These are phyloP conservation scores for Lepiota subincarnata DNA, from an alignment of 768 basidiomycete genomes.

Conservation along the genomic window DNA sequence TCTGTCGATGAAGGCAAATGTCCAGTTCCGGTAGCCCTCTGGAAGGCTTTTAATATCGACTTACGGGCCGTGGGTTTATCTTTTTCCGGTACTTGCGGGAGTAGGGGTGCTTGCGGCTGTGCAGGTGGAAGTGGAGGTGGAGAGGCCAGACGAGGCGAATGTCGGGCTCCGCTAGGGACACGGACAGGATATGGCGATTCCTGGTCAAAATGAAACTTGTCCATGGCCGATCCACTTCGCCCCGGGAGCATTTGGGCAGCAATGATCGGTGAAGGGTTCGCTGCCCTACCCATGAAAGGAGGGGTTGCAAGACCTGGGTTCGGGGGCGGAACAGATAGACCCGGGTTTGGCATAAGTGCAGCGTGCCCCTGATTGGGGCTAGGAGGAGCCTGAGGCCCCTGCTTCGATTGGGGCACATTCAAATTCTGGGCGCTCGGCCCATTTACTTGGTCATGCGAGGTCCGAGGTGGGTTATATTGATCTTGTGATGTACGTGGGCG, in stretches of 20 bases:
- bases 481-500: constrained; percentile 22
- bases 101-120: constrained; percentile 13
- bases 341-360: background rate
- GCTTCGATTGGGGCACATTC: constrained; percentile 10
- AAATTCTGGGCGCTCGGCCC: background rate
- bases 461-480: constrained; percentile 6
- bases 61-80: constrained; percentile 52
- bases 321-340: constrained; percentile 7
- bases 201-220: constrained; percentile 66
- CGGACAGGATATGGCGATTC: constrained; percentile 64
- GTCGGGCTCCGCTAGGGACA: constrained; percentile 28
- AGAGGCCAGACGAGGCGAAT: constrained; percentile 30
- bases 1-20: constrained; percentile 16
- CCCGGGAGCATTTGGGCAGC: constrained; percentile 37
- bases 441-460: constrained; percentile 1
- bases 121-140: constrained; percentile 18
- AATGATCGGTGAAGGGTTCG: constrained; percentile 32
- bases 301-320: constrained; percentile 5
- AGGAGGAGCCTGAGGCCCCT: constrained; percentile 3
- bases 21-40: constrained; percentile 18
- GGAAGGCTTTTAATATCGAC: constrained; percentile 57
- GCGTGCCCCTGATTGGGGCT: background rate
- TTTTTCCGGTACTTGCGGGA: constrained; percentile 31
- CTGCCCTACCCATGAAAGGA: constrained; percentile 8
- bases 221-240: constrained; percentile 29